A percentile compares a stretch with the other conserved stretches of the same genome.
Evolutionary conservation across 495 filamentous ascomycete species (phyloP).

Genomic region (Hypoxylon cercidicola): DNA sequence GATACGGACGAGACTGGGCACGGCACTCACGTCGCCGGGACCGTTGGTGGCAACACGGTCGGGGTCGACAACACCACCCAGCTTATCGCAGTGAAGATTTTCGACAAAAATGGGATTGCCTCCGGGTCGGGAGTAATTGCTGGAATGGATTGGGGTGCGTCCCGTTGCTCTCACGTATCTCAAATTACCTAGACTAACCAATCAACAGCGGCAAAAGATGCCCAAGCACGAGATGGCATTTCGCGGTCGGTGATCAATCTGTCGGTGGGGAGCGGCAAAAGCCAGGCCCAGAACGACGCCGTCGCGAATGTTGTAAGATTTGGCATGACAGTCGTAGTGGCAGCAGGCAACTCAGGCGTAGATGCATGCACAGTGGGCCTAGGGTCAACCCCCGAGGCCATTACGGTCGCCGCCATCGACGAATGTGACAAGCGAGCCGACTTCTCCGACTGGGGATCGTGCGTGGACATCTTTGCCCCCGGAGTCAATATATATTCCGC

Average conservation of each 20-base stretch:
- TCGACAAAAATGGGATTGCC: conserved; percentile 52
- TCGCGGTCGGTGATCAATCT: conserved; percentile 54
- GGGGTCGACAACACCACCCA: conserved; percentile 66
- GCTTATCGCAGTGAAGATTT: conserved; percentile 68
- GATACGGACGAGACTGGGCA: conserved; percentile 62
- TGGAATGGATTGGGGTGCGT: conserved; percentile 59
- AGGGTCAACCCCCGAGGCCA: conserved; percentile 57
- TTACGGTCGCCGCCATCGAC: conserved; percentile 62
- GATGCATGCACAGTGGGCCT: conserved; percentile 52
- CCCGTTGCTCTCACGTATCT: neutral
- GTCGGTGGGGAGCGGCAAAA: conserved; percentile 55
- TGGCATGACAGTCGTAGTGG: conserved; percentile 56
- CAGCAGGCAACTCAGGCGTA: conserved; percentile 52
- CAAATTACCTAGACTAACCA: neutral
- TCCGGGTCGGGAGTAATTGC: conserved; percentile 58
- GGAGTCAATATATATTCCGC: conserved; percentile 49
- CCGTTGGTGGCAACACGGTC: conserved; percentile 62
- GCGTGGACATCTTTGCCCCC: conserved; percentile 50
- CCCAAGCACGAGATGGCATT: conserved; percentile 37
- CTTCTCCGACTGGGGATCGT: conserved; percentile 61
- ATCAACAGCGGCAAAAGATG: conserved; percentile 47
- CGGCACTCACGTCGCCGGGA: conserved; percentile 68
- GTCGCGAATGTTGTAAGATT: conserved; percentile 48
- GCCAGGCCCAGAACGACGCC: conserved; percentile 50
- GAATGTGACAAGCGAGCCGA: conserved; percentile 34